Evolutionary conservation across 2,329 filamentous ascomycete species (phyloP), one percentile per base, ranked within the genome.

Genomic region (Cladosporium colombiae): DNA sequence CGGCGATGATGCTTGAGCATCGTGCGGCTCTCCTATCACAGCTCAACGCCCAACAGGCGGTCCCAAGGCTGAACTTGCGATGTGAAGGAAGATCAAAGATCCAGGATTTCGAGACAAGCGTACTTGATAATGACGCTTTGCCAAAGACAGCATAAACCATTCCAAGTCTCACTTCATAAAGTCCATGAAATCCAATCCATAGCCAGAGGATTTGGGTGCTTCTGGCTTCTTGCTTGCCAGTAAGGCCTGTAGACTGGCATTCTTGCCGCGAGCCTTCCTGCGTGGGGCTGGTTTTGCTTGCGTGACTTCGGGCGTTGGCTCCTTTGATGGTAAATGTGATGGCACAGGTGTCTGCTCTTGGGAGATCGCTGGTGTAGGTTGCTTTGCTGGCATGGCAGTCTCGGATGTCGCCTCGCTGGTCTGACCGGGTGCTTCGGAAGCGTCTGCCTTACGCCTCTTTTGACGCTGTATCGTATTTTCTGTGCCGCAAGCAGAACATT

Each of bases 181-280:
- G 37, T 66, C 64, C 59, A 50, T 62, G 64, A 66, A 62, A 62
- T 66, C 52, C 37, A 66, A n/a, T 23, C 64, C 64, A n/a, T 57
- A 66, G 18, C 64, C 64, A 35, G 50, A 58, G 27, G 33, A 25
- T 29, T 55, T 56, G 2, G 64, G 35, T n/a, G 57, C 57, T 49
- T 66, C 57, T 37, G 37, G 49, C 11, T 60, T 62, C 33, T 56
- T 62, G 23, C 56, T 57, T 23, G 52, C 64, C 13, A 66, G 49
- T 29, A 66, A 37, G 21, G 64, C 64, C 49, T 66, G 64, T 6
- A 66, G 37, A 55, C 57, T 62, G 14, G 64, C 49, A 37, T 61
- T 56, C 49, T 66, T 66, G 14, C 46, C 59, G 23, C 64, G 49
- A 57, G 58, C 33, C 27, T 66, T 66, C 49, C 57, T 66, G 14